phyloP scores from a whole-genome alignment of 257 asterid species.

The Lycium barbarum region DNA sequence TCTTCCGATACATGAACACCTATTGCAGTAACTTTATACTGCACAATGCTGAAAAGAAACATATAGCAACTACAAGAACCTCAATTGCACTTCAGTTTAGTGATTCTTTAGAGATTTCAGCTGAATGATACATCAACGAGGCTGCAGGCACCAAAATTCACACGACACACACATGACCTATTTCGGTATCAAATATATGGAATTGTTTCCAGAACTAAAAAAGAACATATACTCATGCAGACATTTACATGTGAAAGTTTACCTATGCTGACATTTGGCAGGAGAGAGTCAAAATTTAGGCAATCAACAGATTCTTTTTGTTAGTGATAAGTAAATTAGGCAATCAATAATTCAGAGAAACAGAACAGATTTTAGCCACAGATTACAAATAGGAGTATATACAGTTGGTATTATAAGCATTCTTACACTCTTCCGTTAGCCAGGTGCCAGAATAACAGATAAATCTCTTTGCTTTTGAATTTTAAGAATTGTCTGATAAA shows the following conservation, averaged over 20 bases:
- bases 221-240: background rate
- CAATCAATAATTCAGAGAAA: constrained; percentile 4
- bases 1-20: background rate
- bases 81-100: background rate
- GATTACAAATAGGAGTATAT: constrained; percentile 8
- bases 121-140: background rate
- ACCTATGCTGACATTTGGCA: too few species aligned
- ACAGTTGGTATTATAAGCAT: background rate
- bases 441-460: background rate
- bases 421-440: background rate
- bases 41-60: background rate
- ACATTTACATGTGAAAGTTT: background rate
- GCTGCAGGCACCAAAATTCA: constrained; percentile 1
- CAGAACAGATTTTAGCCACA: background rate
- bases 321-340: background rate
- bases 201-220: background rate
- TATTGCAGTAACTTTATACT: background rate
- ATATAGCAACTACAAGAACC: background rate
- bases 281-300: background rate
- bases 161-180: background rate
- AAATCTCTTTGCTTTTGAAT: background rate
- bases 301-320: background rate
- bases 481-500: background rate
- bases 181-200: background rate
- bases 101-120: constrained; percentile 2